A percentile compares a stretch with the other conserved stretches of the same genome.
Evolutionary conservation across 805 yeast species (phyloP).

Genomic region (Starmerella floris): DNA sequence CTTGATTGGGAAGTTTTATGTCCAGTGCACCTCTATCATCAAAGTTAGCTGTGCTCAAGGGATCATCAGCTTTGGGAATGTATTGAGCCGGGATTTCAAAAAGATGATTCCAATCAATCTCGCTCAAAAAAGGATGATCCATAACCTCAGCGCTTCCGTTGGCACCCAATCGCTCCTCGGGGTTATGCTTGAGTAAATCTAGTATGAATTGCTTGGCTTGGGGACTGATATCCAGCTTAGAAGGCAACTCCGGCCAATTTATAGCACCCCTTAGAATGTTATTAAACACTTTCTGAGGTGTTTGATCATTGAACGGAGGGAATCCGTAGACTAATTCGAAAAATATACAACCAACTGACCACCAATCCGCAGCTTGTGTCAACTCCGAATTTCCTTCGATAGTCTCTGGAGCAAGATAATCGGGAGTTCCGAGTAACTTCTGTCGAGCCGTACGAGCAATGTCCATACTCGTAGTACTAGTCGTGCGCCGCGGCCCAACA

Average conservation of each 20-base stretch:
- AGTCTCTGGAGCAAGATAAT: slow-evolving; percentile 93
- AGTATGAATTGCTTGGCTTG: slow-evolving; percentile 63
- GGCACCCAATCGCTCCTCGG: slow-evolving; percentile 53
- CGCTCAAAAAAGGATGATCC: slow-evolving; percentile 63
- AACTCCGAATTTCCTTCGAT: slow-evolving; percentile 65
- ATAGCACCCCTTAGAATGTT: slow-evolving; percentile 63
- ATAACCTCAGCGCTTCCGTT: slow-evolving; percentile 69
- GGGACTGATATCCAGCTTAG: slow-evolving; percentile 36
- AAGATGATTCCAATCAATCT: slow-evolving; percentile 56
- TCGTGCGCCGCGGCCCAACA: neutral
- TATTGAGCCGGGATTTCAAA: slow-evolving; percentile 65
- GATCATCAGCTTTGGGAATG: slow-evolving; percentile 64
- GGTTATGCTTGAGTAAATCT: slow-evolving; percentile 49
- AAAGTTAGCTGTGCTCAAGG: slow-evolving; percentile 83
- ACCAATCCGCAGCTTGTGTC: slow-evolving; percentile 86
- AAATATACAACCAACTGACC: slow-evolving; percentile 93
- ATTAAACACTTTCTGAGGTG: slow-evolving; percentile 69
- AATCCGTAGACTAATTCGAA: slow-evolving; percentile 86
- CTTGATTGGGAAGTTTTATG: slow-evolving; percentile 11
- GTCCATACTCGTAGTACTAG: neutral
- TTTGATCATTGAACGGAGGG: slow-evolving; percentile 82
- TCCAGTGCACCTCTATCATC: slow-evolving; percentile 74
- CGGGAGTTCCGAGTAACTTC: slow-evolving; percentile 77
- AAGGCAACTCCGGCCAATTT: slow-evolving; percentile 63
- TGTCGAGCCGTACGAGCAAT: neutral